These are phyloP conservation scores for Aspergillus sergii DNA, from an alignment of 2,329 filamentous ascomycete species.

Conservation along the genomic window DNA sequence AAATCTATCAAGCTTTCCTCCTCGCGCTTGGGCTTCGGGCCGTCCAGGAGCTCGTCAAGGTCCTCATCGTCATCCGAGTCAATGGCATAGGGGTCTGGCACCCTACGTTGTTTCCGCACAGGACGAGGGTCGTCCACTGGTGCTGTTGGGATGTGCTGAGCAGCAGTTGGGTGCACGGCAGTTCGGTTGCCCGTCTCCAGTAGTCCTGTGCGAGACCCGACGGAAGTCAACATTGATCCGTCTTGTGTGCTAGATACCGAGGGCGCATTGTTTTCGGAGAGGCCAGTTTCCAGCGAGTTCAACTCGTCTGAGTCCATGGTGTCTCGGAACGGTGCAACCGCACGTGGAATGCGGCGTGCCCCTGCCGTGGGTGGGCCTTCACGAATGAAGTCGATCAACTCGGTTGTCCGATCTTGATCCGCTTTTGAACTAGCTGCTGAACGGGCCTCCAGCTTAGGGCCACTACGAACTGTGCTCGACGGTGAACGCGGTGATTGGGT, in stretches of 20 bases:
- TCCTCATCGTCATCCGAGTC: slow-evolving; percentile 71
- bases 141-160: slow-evolving; percentile 14
- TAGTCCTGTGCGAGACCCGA: slow-evolving; percentile 73
- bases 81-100: slow-evolving; percentile 91
- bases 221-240: slow-evolving; percentile 62
- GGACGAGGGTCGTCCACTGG: slow-evolving; percentile 55
- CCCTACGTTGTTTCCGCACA: slow-evolving; percentile 72
- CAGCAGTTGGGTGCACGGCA: slow-evolving; percentile 27
- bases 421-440: slow-evolving; percentile 65
- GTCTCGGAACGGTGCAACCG: slow-evolving; percentile 80
- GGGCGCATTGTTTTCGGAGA: slow-evolving; percentile 30
- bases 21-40: slow-evolving; percentile 38
- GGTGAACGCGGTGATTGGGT: slow-evolving; percentile 18
- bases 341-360: slow-evolving; percentile 74
- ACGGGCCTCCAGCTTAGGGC: slow-evolving; percentile 67
- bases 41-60: slow-evolving; percentile 57
- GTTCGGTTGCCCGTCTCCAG: slow-evolving; percentile 46
- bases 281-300: slow-evolving; percentile 34
- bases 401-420: slow-evolving; percentile 73
- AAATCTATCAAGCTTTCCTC: slow-evolving; percentile 54
- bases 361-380: slow-evolving; percentile 71
- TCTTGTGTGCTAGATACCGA: slow-evolving; percentile 51
- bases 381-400: slow-evolving; percentile 93
- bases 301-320: slow-evolving; percentile 85
- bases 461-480: slow-evolving; percentile 24